Base-by-base conservation (phyloP, 2,329 filamentous ascomycete species). In the Rasamsonia emersonii region DNA sequence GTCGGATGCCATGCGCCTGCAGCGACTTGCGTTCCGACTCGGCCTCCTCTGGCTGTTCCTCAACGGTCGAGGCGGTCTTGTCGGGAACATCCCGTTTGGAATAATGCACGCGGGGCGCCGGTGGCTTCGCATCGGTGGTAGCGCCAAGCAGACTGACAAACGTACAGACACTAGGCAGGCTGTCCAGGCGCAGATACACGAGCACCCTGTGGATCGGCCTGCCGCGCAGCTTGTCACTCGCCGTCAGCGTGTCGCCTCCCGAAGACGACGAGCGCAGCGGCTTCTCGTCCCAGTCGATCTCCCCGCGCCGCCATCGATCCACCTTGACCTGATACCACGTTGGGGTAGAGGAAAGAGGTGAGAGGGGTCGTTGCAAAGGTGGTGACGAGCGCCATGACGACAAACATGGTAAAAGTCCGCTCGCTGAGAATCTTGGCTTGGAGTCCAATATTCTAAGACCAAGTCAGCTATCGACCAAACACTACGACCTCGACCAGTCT, bases 401-500 rank as follows among this genome's bases (percentile, higher is more conserved):
- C 86, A 45, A 94, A 93, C 33, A 94, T 93, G 32, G 86, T 93
- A 49, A 94, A 94, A 0, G 86, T 93, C 10, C 82, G 69, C 0
- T 70, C 71, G 37, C 82, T 88, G 11, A 94, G 67, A 39, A 93
- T 93, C 20, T 75, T 77, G 13, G 86, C 86, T 62, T 89, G 79
- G 2, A 88, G 68, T 26, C 86, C 86, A 45, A 96, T 86, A 49
- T 83, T 82, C 70, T 77, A 43, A 2, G 19, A 11, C 4, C 11
- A 3, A 17, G 10, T 39, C 5, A 39, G 37, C 9, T 8, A 34
- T 23, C 30, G n/a, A 18, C 11, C 9, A 26, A 9, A 21, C 9
- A 14, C 19, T n/a, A 9, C 14, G 5, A 15, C 24, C 45, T 9
- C 42, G 28, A 30, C 14, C 14, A 11, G 9, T 48, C 77, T 61